Evolutionary conservation across 2,329 filamentous ascomycete species (phyloP), one percentile per base, ranked within the genome.

Genomic region (Fusarium nisikadoi): DNA sequence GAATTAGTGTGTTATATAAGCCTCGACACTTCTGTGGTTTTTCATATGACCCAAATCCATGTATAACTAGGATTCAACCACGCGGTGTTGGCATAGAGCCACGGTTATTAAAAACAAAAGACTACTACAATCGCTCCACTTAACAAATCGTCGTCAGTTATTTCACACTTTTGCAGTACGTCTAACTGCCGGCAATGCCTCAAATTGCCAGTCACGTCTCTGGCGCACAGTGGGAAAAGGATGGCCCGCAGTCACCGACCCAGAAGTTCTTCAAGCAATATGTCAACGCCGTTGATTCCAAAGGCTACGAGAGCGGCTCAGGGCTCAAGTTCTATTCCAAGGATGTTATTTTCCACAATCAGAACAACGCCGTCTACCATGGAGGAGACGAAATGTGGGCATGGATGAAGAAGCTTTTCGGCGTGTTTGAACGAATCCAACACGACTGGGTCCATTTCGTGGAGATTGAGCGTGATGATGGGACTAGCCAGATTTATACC

Each of bases 341-440:
- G 14, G 46, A 50, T 36, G 46, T 50, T 23, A 10, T 25, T 8
- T 50, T 50, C 13, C 31, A 50, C 6, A 50, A 50, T n/a, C 46
- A 50, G 31, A 50, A 50, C 8, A 50, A 50, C 9, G 46, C 46
- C n/a, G 31, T 50, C 14, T 50, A 50, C 20, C 6, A 36, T 5
- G 46, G 46, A 33, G 46, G 46, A 23, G 46, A 50, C 25, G 31
- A 50, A 8, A 50, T 50, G 46, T 50, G 46, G 46, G 29, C 46
- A 12, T 36, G 46, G 46, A 50, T 50, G 46, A 50, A 50, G 20
- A 35, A 35, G 31, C 46, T 50, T 25, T 50, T 50, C 11, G 29
- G 19, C 0, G 46, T 50, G 20, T 36, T 50, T 50, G 46, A 50
- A 12, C 31, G 31, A 3, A 50, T 50, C 4, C 31, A 50, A 1